Conservation (phyloP, 2,329 filamentous ascomycete genomes). For the Bipolaris oryzae region DNA sequence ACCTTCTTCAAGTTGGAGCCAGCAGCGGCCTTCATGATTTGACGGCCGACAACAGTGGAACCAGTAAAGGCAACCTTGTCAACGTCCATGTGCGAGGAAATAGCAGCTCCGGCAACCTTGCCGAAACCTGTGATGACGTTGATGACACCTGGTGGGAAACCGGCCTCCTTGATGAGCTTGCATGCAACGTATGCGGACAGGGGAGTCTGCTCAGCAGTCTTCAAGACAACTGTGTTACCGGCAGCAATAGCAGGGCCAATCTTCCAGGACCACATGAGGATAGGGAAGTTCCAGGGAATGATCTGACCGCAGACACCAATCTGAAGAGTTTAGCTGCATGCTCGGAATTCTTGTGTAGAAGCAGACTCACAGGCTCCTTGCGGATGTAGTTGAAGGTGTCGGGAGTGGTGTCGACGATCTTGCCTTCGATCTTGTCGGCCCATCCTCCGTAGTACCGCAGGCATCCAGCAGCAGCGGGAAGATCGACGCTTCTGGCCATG, state of each 20-base stretch:
- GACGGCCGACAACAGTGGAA: conserved; percentile 73
- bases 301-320: conserved; percentile 84
- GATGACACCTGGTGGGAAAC: conserved; percentile 77
- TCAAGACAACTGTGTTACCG: conserved; percentile 74
- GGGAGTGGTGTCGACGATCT: conserved; percentile 78
- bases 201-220: conserved; percentile 78
- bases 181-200: conserved; percentile 71
- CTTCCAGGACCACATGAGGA: conserved; percentile 86
- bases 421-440: conserved; percentile 90
- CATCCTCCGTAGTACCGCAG: conserved; percentile 88
- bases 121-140: conserved; percentile 81
- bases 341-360: background rate
- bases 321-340: conserved; percentile 44
- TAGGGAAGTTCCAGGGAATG: conserved; percentile 87
- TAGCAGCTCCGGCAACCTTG: conserved; percentile 76
- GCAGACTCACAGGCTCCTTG: conserved; percentile 69
- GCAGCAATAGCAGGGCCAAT: conserved; percentile 74
- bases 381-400: conserved; percentile 85
- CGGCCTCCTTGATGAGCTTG: conserved; percentile 72
- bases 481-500: conserved; percentile 74
- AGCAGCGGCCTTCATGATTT: conserved; percentile 81
- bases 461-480: conserved; percentile 69
- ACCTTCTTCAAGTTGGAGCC: conserved; percentile 82
- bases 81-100: conserved; percentile 77
- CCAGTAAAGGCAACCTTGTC: conserved; percentile 87